A percentile compares a stretch with the other conserved stretches of the same genome.
phyloP scores from a whole-genome alignment of 139 green algal genomes.

The Chlamydomonas sp. region DNA sequence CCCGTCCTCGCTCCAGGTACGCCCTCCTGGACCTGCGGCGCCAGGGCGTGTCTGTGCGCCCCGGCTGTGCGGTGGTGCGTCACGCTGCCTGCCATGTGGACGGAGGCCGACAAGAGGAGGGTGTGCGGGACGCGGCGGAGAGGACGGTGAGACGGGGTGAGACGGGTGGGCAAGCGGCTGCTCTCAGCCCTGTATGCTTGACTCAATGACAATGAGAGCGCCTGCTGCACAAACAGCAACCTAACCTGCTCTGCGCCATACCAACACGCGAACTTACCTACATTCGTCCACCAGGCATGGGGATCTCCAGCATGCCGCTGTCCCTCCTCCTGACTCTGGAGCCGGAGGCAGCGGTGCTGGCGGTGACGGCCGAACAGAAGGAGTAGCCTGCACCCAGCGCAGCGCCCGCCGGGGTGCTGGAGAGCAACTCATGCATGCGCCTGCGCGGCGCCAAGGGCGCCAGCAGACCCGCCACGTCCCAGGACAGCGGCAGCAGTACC shows the following conservation, averaged over 20 bases:
- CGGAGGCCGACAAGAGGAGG: slow-evolving; percentile 5
- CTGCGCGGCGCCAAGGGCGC: too few species aligned
- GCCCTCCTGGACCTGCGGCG: not conserved
- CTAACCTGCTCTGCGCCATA: too few species aligned
- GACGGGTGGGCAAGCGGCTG: not conserved
- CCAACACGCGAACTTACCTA: too few species aligned
- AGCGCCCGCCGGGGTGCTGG: too few species aligned
- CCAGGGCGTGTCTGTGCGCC: not conserved
- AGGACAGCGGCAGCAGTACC: too few species aligned
- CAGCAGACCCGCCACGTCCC: too few species aligned
- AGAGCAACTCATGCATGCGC: too few species aligned
- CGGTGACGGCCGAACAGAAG: too few species aligned
- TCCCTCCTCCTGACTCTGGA: slow-evolving; percentile 12
- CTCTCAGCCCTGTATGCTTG: not conserved
- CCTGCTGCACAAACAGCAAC: too few species aligned
- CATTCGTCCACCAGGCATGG: not conserved
- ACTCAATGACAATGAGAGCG: too few species aligned
- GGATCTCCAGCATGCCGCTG: not conserved
- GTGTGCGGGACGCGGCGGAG: slow-evolving; percentile 14
- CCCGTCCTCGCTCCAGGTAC: not conserved
- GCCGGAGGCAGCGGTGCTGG: not conserved
- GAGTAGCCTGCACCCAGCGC: too few species aligned
- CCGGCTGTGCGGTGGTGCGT: slow-evolving; percentile 15
- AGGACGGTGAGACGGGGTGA: not conserved
- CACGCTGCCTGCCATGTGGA: slow-evolving; percentile 27